Conservation (phyloP, 1,284 basidiomycete species). For the Cerrena zonata region DNA sequence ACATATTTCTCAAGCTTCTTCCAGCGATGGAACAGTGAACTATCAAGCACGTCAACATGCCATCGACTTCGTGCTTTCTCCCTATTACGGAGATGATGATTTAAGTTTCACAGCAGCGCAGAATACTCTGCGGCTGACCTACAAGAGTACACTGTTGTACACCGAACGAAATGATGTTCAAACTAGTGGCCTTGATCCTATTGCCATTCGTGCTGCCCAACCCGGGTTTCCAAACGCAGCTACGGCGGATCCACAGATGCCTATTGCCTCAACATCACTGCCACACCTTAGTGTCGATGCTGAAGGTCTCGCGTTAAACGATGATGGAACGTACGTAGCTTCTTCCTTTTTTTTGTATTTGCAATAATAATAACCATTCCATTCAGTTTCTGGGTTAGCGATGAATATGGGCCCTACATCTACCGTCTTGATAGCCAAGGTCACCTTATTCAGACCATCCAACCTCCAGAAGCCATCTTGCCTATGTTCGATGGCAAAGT, state of each 20-base stretch:
- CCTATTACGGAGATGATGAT: conserved; percentile 44
- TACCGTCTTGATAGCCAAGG: conserved; percentile 47
- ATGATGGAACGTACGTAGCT: conserved; percentile 48
- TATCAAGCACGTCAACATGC: conserved; percentile 55
- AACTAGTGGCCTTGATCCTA: conserved; percentile 61
- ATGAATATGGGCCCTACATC: conserved; percentile 70
- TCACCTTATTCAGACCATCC: conserved; percentile 49
- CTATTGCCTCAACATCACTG: conserved; percentile 41
- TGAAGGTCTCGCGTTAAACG: conserved; percentile 55
- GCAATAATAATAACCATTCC: too few species aligned
- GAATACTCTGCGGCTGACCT: conserved; percentile 49
- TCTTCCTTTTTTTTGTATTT: too few species aligned
- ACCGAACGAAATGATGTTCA: conserved; percentile 44
- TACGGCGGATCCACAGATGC: conserved; percentile 33
- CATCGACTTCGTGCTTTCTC: conserved; percentile 53
- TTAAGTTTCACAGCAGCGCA: conserved; percentile 48
- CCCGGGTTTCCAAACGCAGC: conserved; percentile 24
- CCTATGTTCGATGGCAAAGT: conserved; percentile 43
- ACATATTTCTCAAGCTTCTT: not conserved
- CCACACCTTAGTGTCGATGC: conserved; percentile 52
- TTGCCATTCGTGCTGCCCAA: conserved; percentile 38
- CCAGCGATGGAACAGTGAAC: conserved; percentile 48
- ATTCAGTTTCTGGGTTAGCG: conserved; percentile 54
- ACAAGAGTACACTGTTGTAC: conserved; percentile 50
- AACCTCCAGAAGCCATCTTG: conserved; percentile 54